A percentile compares a stretch with the other conserved stretches of the same genome.
Evolutionary conservation across 2,329 filamentous ascomycete species (phyloP).

Genomic region (Teratosphaeria nubilosa): DNA sequence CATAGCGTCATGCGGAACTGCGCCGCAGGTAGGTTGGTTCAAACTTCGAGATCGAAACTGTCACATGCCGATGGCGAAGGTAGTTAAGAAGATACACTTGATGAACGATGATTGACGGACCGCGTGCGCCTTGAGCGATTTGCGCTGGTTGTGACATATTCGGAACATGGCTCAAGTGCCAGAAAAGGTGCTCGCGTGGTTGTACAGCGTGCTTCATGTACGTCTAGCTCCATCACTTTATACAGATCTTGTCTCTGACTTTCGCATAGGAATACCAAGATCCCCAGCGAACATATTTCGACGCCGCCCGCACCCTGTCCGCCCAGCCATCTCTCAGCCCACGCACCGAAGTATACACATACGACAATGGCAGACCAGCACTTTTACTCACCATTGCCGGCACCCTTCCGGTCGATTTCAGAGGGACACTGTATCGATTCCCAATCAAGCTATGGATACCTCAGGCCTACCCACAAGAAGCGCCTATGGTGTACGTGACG

Average conservation of each 20-base stretch:
- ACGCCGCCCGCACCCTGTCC: conserved; percentile 73
- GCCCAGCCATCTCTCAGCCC: conserved; percentile 72
- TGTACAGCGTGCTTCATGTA: conserved; percentile 67
- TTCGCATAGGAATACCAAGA: conserved; percentile 73
- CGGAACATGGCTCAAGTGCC: conserved; percentile 49
- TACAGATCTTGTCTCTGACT: background rate
- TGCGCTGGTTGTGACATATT: background rate
- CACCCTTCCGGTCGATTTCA: conserved; percentile 83
- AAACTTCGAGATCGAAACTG: background rate
- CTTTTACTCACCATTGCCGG: conserved; percentile 78
- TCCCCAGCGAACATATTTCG: conserved; percentile 84
- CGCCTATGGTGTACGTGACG: conserved; percentile 79
- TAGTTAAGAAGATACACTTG: too few species aligned
- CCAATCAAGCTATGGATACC: conserved; percentile 90
- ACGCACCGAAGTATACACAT: conserved; percentile 91
- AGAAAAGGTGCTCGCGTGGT: conserved; percentile 87
- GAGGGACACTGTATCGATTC: conserved; percentile 81
- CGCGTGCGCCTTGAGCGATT: background rate
- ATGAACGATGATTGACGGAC: background rate
- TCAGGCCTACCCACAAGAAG: conserved; percentile 75
- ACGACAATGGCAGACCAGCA: conserved; percentile 76
- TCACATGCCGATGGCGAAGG: background rate
- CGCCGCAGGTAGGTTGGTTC: background rate
- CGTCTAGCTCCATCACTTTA: background rate
- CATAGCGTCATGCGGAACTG: background rate